Percentiles rank a stretch among this genome's conserved stretches.
Conservation (phyloP, 768 basidiomycete species). For the Russula sp. region DNA sequence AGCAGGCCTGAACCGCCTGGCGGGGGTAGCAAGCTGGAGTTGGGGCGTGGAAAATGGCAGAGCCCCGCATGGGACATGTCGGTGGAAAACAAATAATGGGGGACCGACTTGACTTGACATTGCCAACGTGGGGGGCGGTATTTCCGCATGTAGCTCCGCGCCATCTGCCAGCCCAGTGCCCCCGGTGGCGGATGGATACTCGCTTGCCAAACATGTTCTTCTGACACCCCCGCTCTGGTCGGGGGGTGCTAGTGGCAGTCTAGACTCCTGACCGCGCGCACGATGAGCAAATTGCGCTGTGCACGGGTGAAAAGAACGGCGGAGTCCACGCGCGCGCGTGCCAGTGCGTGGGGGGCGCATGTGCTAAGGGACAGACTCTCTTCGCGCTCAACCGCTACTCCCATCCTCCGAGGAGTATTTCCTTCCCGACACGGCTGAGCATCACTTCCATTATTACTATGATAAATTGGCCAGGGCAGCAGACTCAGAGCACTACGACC, state of each 20-base stretch:
- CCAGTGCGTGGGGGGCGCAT: too few species aligned
- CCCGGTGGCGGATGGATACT: not conserved
- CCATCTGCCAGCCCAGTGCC: not conserved
- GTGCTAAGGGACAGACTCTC: too few species aligned
- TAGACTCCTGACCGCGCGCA: not conserved
- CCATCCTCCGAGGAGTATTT: too few species aligned
- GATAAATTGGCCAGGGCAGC: not conserved
- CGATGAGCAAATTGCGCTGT: constrained; percentile 5
- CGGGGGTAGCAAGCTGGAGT: too few species aligned
- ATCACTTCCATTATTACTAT: too few species aligned
- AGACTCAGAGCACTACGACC: not conserved
- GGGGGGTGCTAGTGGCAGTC: not conserved
- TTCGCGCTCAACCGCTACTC: too few species aligned
- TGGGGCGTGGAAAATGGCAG: too few species aligned
- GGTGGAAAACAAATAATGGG: too few species aligned
- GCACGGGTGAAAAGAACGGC: not conserved
- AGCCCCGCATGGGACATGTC: too few species aligned
- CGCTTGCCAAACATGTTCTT: not conserved
- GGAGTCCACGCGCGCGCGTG: not conserved
- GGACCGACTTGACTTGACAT: too few species aligned
- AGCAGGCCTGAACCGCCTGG: too few species aligned
- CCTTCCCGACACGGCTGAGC: too few species aligned
- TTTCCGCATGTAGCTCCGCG: not conserved
- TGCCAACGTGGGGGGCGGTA: not conserved
- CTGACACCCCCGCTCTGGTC: not conserved